phyloP scores from a whole-genome alignment of 2,329 filamentous ascomycete species.

The Claviceps spartinae region DNA sequence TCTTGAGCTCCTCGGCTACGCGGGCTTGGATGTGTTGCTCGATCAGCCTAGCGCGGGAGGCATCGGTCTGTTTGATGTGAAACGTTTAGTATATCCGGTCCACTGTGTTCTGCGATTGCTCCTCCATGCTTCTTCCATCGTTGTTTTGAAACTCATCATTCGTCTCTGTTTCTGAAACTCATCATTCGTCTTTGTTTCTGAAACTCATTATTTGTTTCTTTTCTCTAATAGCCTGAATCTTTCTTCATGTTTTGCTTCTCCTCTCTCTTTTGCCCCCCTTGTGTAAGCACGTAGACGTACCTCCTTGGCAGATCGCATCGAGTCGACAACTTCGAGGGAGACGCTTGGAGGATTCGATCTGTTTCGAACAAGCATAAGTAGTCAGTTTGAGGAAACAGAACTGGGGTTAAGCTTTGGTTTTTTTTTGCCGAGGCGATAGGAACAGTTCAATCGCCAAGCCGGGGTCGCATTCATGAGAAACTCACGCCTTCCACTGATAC shows the following conservation, averaged over 20 bases:
- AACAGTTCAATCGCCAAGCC: too few relatives aligned
- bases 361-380: constrained; percentile 9
- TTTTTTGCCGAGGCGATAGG: neutral
- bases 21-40: constrained; percentile 83
- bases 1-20: constrained; percentile 72
- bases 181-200: too few relatives aligned
- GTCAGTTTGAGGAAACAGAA: neutral
- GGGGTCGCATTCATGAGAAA: constrained; percentile 4
- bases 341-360: constrained; percentile 39
- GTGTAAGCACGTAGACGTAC: constrained; percentile 32
- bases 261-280: too few relatives aligned
- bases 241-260: too few relatives aligned
- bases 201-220: too few relatives aligned
- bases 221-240: too few relatives aligned
- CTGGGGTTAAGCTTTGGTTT: neutral
- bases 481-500: constrained; percentile 44
- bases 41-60: constrained; percentile 66
- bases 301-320: constrained; percentile 73
- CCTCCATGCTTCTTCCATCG: too few relatives aligned
- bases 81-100: neutral
- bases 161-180: too few relatives aligned
- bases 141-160: too few relatives aligned
- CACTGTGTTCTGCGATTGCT: too few relatives aligned
- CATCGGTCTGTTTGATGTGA: constrained; percentile 54
- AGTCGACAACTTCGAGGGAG: constrained; percentile 70